These are phyloP conservation scores for Boletus sp. DNA, from an alignment of 768 basidiomycete genomes.

Conservation along the genomic window DNA sequence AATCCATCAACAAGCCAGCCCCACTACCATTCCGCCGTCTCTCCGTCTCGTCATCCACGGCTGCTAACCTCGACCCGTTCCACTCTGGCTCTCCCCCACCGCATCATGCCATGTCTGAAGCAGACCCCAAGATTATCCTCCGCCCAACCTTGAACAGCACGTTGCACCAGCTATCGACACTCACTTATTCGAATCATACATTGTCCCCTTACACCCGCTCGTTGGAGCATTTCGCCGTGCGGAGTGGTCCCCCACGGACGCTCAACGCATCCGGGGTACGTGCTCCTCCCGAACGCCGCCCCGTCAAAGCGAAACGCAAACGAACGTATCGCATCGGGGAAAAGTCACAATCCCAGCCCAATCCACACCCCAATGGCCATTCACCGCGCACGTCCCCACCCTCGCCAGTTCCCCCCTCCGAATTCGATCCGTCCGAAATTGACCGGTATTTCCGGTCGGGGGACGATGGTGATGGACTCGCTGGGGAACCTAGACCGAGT, in stretches of 20 bases:
- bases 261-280: constrained; percentile 34
- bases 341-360: constrained; percentile 1
- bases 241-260: constrained; percentile 72
- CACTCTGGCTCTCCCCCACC: constrained; percentile 34
- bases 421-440: constrained; percentile 70
- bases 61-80: constrained; percentile 30
- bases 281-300: constrained; percentile 43
- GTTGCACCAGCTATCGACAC: constrained; percentile 80
- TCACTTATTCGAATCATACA: constrained; percentile 89
- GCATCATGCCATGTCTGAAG: constrained; percentile 33
- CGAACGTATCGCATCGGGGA: constrained; percentile 63
- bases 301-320: constrained; percentile 73
- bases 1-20: constrained; percentile 17
- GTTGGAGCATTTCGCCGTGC: constrained; percentile 87
- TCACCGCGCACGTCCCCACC: constrained; percentile 24
- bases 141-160: constrained; percentile 68
- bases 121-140: constrained; percentile 57
- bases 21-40: constrained; percentile 27
- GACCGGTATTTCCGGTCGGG: constrained; percentile 64
- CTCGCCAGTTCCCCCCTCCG: constrained; percentile 41
- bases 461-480: constrained; percentile 15
- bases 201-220: constrained; percentile 91
- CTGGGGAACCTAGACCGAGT: constrained; percentile 1
- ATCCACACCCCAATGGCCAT: not conserved
- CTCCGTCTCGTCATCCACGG: constrained; percentile 30